These are phyloP conservation scores for Aureobasidium zeae DNA, from an alignment of 2,329 filamentous ascomycete species.

Conservation along the genomic window DNA sequence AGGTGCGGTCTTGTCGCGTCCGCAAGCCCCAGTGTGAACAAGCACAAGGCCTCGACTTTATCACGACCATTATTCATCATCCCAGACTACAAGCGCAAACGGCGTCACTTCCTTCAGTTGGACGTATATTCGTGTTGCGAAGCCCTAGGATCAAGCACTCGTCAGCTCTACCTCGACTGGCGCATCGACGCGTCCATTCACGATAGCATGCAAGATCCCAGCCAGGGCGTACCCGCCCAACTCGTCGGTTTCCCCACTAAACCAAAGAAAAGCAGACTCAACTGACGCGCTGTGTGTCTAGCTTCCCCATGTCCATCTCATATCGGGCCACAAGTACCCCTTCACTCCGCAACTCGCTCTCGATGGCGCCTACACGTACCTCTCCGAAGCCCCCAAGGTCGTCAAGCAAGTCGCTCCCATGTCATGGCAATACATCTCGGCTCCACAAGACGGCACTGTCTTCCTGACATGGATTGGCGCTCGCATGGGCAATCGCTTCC, in stretches of 20 bases:
- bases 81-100: background rate
- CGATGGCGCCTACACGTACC: conserved; percentile 71
- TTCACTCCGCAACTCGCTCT: conserved; percentile 60
- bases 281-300: conserved; percentile 30
- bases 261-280: too few relatives aligned
- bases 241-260: conserved; percentile 36
- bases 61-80: background rate
- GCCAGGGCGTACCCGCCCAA: conserved; percentile 38
- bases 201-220: conserved; percentile 36
- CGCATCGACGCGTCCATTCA: conserved; percentile 16
- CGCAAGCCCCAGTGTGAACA: background rate
- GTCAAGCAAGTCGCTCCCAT: conserved; percentile 77
- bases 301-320: conserved; percentile 82
- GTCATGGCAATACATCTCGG: conserved; percentile 85
- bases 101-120: background rate
- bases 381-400: conserved; percentile 74
- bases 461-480: conserved; percentile 84
- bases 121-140: background rate
- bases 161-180: background rate
- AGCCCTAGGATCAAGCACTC: background rate
- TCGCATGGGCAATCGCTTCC: conserved; percentile 60
- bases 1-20: conserved; percentile 6
- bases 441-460: conserved; percentile 70
- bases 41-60: background rate
- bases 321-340: conserved; percentile 77